Evolutionary conservation across 139 green algal genomes (phyloP), one percentile per base, ranked within the genome.

Genomic region (Chlorokybus atmophyticus): DNA sequence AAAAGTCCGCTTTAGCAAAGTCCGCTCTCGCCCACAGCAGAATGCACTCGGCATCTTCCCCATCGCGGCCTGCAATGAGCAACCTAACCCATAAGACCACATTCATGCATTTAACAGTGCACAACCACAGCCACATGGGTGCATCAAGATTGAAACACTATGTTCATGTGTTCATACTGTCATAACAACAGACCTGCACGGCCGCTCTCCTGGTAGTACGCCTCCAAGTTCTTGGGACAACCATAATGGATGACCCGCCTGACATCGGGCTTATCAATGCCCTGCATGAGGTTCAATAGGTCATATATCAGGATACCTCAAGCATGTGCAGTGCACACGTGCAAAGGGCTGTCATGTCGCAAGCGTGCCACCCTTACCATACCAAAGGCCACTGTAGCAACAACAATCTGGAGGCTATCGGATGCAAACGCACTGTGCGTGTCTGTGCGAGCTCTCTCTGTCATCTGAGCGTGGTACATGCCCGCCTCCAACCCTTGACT

Each of bases 171-270:
- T n/a, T n/a, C n/a, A n/a, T n/a, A n/a, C n/a, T n/a, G 10, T n/a
- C 19, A 47, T 47, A 47, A 19, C 39, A 47, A 19, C 19, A 47
- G 38, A 17, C 71, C 71, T 6, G 67, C 71, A 19, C 71, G 40
- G 2, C 71, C 71, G 29, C 40, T 55, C 60, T 79, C 68, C 55
- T 79, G 71, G 67, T 79, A 79, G 60, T 74, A 74, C 28, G 59
- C 58, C 29, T 74, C 65, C 39, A 71, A 55, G 47, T 40, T 67
- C 62, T 76, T 71, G 17, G 71, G 71, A 4, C 60, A 59, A 38
- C 67, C 68, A 5, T 50, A 58, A 49, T 79, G 71, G 2, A 74
- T 44, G 2, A 79, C 59, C 6, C 8, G 21, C 32, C 71, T 50
- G 8, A 79, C 59, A 52, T 79, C 55, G 4, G 55, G 26, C 48